These are phyloP conservation scores for Euptelea pleiosperma DNA, from an alignment of 164 flowering plant genomes.

Conservation along the genomic window DNA sequence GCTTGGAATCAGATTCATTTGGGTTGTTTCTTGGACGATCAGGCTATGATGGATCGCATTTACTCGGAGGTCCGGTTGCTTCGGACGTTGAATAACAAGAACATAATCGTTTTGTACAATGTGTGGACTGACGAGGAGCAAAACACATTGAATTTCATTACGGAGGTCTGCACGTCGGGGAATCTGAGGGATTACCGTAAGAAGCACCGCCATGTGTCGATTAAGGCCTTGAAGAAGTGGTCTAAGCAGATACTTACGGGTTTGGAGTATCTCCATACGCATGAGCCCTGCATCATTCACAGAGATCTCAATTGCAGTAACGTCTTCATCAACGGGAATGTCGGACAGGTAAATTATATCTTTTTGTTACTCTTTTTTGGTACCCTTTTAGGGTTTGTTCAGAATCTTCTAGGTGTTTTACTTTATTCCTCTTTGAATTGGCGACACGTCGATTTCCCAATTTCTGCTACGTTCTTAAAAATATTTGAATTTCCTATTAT, in stretches of 20 bases:
- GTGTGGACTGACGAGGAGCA: conserved; percentile 49
- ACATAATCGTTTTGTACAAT: conserved; percentile 41
- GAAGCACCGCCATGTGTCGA: conserved; percentile 62
- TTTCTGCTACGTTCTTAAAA: no score
- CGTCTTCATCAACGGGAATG: conserved; percentile 70
- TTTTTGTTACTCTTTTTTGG: no score
- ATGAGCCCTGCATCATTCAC: conserved; percentile 73
- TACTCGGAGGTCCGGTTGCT: conserved; percentile 45
- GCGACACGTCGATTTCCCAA: no score
- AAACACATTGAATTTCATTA: conserved; percentile 44
- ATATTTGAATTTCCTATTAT: no score
- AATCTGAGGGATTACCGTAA: conserved; percentile 68
- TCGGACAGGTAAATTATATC: conserved; percentile 51
- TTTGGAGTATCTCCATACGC: conserved; percentile 57
- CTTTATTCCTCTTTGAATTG: no score
- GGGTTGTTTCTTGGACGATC: conserved; percentile 32
- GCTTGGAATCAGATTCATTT: conserved; percentile 66
- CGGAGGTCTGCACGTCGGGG: conserved; percentile 75
- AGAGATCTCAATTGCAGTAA: conserved; percentile 81
- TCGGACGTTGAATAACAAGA: conserved; percentile 30
- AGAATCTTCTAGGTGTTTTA: no score
- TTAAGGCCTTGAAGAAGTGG: conserved; percentile 77
- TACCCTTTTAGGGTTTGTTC: no score
- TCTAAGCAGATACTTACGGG: conserved; percentile 64
- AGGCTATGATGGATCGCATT: conserved; percentile 35